A percentile compares a stretch with the other conserved stretches of the same genome.
These are phyloP conservation scores for Datisca glomerata DNA, from an alignment of 306 rosid species.

Conservation along the genomic window DNA sequence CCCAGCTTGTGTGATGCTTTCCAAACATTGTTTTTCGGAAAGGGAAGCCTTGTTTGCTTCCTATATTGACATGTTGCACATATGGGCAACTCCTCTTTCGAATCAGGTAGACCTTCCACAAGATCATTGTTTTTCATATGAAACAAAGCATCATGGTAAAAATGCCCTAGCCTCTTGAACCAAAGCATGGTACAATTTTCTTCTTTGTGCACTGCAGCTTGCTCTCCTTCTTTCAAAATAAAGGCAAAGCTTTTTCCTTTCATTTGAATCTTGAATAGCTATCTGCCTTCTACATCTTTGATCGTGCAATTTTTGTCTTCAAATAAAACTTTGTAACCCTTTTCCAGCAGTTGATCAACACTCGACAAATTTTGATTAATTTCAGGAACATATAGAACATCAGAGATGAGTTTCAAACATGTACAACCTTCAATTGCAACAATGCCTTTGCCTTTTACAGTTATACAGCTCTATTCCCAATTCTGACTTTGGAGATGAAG, in stretches of 20 bases:
- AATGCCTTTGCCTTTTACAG: background rate
- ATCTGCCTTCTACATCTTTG: background rate
- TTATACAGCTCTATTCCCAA: background rate
- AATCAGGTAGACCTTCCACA: too few species aligned
- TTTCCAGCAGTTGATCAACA: background rate
- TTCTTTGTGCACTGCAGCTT: background rate
- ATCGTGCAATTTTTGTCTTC: background rate
- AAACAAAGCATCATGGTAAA: background rate
- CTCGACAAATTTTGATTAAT: background rate
- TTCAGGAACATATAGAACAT: background rate
- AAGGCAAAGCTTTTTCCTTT: conserved; percentile 2
- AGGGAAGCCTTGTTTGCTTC: background rate
- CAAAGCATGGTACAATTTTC: background rate
- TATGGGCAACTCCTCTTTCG: too few species aligned
- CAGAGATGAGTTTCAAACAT: background rate
- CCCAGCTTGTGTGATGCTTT: background rate
- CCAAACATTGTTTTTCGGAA: background rate
- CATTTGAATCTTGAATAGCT: background rate
- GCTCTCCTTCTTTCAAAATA: background rate
- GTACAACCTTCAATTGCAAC: background rate
- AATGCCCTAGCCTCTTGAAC: background rate
- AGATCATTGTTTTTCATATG: background rate
- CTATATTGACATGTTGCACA: background rate
- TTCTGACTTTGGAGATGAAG: background rate
- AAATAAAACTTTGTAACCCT: background rate